A percentile compares a stretch with the other conserved stretches of the same genome.
These are phyloP conservation scores for Trematosphaeria pertusa DNA, from an alignment of 2,329 filamentous ascomycete species.

Conservation along the genomic window DNA sequence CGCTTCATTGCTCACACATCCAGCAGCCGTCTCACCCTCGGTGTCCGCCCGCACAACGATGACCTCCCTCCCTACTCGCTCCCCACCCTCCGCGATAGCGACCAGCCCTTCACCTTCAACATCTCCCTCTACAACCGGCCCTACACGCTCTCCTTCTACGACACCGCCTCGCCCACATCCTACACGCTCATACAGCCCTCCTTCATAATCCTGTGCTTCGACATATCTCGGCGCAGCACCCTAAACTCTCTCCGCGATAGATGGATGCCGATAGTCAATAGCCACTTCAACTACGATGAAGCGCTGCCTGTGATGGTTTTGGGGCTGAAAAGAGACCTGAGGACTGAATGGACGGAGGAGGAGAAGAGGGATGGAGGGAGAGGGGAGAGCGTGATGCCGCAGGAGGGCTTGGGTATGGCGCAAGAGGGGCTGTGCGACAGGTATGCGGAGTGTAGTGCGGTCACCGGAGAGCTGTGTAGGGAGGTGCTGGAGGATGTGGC, in stretches of 20 bases:
- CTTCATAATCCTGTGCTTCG: constrained; percentile 65
- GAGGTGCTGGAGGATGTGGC: constrained; percentile 69
- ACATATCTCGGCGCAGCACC: constrained; percentile 61
- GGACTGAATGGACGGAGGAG: constrained; percentile 51
- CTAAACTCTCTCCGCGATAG: constrained; percentile 55
- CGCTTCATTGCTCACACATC: neutral
- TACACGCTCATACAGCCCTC: constrained; percentile 62
- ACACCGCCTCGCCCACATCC: constrained; percentile 63
- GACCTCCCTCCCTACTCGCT: constrained; percentile 45
- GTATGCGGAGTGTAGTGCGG: constrained; percentile 68
- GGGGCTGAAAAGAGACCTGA: constrained; percentile 65
- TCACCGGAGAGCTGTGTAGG: constrained; percentile 65
- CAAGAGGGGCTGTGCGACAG: constrained; percentile 67
- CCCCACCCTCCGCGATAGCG: constrained; percentile 58
- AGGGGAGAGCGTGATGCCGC: constrained; percentile 56
- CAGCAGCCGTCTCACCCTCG: constrained; percentile 39
- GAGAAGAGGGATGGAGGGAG: constrained; percentile 42
- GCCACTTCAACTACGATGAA: constrained; percentile 61
- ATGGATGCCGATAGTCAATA: constrained; percentile 55
- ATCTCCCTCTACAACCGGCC: constrained; percentile 63
- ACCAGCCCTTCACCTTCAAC: constrained; percentile 67
- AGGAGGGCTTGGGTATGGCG: constrained; percentile 58
- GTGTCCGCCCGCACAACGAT: constrained; percentile 33
- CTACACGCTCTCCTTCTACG: constrained; percentile 63
- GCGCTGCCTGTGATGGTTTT: constrained; percentile 64